Conservation (phyloP, 2,329 filamentous ascomycete species). For the Chaetomium olivaceum region DNA sequence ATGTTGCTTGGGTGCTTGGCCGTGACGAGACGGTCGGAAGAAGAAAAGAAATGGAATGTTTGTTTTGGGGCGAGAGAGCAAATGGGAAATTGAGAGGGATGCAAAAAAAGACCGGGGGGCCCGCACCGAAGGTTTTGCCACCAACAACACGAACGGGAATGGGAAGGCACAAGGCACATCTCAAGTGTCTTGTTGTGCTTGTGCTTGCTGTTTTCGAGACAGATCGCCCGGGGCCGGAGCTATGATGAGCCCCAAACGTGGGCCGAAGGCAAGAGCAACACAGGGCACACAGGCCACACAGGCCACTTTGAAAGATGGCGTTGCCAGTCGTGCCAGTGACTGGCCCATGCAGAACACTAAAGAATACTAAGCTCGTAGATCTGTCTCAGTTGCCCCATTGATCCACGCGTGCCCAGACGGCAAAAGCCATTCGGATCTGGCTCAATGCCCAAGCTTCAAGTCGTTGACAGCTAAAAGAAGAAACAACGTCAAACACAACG, state of each 20-base stretch:
- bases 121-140: background rate
- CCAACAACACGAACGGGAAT: background rate
- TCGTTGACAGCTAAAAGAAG: background rate
- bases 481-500: background rate
- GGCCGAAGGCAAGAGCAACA: background rate
- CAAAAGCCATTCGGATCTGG: background rate
- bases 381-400: slow-evolving; percentile 7
- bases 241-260: background rate
- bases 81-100: background rate
- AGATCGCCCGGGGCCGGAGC: background rate
- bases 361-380: slow-evolving; percentile 9
- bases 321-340: background rate
- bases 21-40: background rate
- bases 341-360: background rate
- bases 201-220: background rate
- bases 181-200: background rate
- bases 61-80: background rate
- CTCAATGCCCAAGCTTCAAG: background rate
- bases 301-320: background rate
- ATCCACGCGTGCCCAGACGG: slow-evolving; percentile 4
- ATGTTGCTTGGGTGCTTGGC: background rate
- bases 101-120: background rate
- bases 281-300: too few species aligned
- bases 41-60: slow-evolving; percentile 10
- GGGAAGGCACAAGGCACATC: background rate